phyloP scores from a whole-genome alignment of 2,329 filamentous ascomycete genomes.

The Aspergillus tamarii region DNA sequence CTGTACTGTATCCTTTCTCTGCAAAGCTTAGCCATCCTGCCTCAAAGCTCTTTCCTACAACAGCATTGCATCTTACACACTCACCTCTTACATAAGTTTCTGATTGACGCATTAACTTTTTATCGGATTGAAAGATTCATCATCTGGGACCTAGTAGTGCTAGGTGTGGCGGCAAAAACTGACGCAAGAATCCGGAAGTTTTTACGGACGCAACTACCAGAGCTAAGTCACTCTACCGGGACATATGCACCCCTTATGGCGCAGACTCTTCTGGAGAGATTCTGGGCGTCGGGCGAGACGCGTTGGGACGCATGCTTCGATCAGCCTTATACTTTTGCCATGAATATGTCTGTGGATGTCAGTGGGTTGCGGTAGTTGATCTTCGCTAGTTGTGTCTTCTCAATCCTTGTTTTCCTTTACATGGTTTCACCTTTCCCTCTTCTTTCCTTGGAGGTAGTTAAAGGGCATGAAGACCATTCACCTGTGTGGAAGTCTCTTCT shows the following conservation, averaged over 20 bases:
- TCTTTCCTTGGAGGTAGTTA: no score
- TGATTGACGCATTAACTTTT: constrained; percentile 22
- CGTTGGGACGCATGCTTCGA: constrained; percentile 47
- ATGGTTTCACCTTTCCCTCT: neutral
- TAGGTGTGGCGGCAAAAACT: constrained; percentile 37
- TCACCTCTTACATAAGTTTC: constrained; percentile 11
- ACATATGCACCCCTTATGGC: constrained; percentile 36
- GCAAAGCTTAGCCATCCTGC: constrained; percentile 36
- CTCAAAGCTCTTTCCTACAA: constrained; percentile 17
- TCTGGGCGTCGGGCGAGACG: constrained; percentile 37
- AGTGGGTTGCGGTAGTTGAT: neutral
- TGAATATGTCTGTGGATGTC: constrained; percentile 18
- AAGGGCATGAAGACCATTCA: no score
- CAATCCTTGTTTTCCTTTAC: neutral
- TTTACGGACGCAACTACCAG: constrained; percentile 28
- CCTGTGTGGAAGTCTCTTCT: no score
- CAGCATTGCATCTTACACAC: neutral
- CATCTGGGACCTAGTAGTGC: constrained; percentile 43
- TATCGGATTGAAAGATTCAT: constrained; percentile 27
- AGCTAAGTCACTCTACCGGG: constrained; percentile 31
- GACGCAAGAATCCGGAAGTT: constrained; percentile 28
- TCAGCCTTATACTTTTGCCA: constrained; percentile 33
- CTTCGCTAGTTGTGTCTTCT: neutral
- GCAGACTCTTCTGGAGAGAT: constrained; percentile 35
- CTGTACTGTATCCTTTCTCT: constrained; percentile 45